These are phyloP conservation scores for Hirschioporus abietinus DNA, from an alignment of 768 basidiomycete species.

Conservation along the genomic window DNA sequence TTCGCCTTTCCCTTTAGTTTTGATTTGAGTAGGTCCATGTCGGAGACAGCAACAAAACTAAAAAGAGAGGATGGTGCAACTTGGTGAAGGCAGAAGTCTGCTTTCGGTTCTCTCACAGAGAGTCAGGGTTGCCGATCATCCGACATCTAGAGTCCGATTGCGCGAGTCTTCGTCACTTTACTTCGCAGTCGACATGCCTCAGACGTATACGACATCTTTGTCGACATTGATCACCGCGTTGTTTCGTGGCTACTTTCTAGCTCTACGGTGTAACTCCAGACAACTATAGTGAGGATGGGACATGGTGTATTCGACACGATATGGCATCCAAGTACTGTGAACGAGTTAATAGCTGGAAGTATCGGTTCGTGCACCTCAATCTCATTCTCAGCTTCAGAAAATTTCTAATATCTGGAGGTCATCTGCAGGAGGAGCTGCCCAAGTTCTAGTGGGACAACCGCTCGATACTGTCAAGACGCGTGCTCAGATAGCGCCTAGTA, in stretches of 20 bases:
- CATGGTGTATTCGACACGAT: not conserved
- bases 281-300: not conserved
- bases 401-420: not conserved
- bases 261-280: not conserved
- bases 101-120: no score
- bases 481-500: constrained; percentile 83
- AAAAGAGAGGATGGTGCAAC: no score
- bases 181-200: not conserved
- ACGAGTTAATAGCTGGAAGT: constrained; percentile 84
- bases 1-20: not conserved
- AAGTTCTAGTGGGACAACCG: constrained; percentile 93
- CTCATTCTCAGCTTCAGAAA: not conserved
- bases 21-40: not conserved
- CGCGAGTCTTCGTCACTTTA: not conserved
- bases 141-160: not conserved
- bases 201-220: not conserved
- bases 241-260: not conserved
- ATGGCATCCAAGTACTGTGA: constrained; percentile 38
- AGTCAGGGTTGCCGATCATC: not conserved
- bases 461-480: constrained; percentile 86
- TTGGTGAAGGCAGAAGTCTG: no score
- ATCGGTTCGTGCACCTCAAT: constrained; percentile 38
- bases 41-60: not conserved
- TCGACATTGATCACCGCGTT: not conserved
- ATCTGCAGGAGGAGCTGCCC: constrained; percentile 62